Base-by-base conservation (phyloP, 164 flowering plant genomes). In the Magnolia sinica region DNA sequence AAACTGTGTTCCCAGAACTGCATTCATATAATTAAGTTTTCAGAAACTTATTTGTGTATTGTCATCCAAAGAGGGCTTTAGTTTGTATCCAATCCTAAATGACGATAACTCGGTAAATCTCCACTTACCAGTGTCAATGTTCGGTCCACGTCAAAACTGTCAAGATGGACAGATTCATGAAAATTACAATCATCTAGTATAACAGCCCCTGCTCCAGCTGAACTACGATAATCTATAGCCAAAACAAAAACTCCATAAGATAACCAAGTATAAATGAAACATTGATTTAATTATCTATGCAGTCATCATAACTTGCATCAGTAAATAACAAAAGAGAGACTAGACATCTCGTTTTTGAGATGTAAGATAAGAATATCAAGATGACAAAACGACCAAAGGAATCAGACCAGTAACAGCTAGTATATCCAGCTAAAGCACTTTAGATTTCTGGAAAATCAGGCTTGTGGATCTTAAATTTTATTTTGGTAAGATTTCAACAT, bases 101-200 rank as follows among this genome's bases (percentile, higher is more conserved):
- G 8, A 68, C 27, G 19, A 31, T 7, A 74, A 24, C 59, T 65
- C 10, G 13, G 19, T 8, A 13, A 55, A 9, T 10, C 61, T 79
- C 23, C 70, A 85, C 95, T 87, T 74, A 93, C 98, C 91, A 96
- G 81, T 67, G 86, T 70, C 87, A 96, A 77, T 78, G 99, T 94
- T 73, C 90, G 85, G 85, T 94, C 99, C 66, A 89, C 19, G 58
- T 96, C 99, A 84, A 96, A 96, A 84, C 86, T 92, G 82, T 96
- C 99, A 76, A 94, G 95, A 83, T 89, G 96, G 0, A 96, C 99
- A 59, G 99, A 94, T 84, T 94, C 97, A 82, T 96, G 99, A 84
- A 96, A 96, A 80, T 94, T 96, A 81, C 99, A 96, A 82, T 96
- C 99, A 83, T 96, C 98, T 59, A 96, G 87, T 63, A 92, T 82